These are phyloP conservation scores for Takashimella tepidaria DNA, from an alignment of 1,284 basidiomycete species.

Conservation along the genomic window DNA sequence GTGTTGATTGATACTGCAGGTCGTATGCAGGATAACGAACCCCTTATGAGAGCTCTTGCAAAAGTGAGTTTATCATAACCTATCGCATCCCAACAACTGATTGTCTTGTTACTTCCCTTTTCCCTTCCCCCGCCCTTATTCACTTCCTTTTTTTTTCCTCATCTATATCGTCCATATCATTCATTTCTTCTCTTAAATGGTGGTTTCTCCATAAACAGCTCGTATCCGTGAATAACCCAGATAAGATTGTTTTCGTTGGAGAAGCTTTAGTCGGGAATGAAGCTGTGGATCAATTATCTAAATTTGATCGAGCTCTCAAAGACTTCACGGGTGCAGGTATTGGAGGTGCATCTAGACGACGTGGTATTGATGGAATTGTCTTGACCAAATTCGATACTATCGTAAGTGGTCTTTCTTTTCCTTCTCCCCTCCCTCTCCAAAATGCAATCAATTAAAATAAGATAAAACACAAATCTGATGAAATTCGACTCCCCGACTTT, in stretches of 20 bases:
- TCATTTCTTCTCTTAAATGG: too few relatives aligned
- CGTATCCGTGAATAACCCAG: constrained; percentile 82
- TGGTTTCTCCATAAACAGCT: constrained; percentile 59
- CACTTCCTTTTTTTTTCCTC: too few relatives aligned
- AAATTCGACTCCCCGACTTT: too few relatives aligned
- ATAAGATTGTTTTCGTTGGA: constrained; percentile 94
- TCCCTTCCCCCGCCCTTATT: not conserved
- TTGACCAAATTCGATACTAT: constrained; percentile 98
- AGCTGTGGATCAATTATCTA: constrained; percentile 89
- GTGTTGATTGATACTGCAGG: constrained; percentile 97
- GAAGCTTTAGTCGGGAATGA: constrained; percentile 95
- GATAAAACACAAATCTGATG: too few relatives aligned
- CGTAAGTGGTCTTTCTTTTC: constrained; percentile 24
- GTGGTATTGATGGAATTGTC: constrained; percentile 93
- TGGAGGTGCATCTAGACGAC: constrained; percentile 44
- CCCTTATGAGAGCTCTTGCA: constrained; percentile 94
- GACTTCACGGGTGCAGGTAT: constrained; percentile 61
- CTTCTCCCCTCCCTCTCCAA: not conserved
- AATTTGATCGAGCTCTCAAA: constrained; percentile 84
- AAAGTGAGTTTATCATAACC: constrained; percentile 55
- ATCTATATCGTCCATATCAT: too few relatives aligned
- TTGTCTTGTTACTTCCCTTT: not conserved
- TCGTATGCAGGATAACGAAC: constrained; percentile 98
- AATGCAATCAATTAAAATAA: too few relatives aligned
- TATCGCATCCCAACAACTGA: not conserved